Evolutionary conservation across 345 rosid species (phyloP).

Genomic region (Pseudoturritis turrita): DNA sequence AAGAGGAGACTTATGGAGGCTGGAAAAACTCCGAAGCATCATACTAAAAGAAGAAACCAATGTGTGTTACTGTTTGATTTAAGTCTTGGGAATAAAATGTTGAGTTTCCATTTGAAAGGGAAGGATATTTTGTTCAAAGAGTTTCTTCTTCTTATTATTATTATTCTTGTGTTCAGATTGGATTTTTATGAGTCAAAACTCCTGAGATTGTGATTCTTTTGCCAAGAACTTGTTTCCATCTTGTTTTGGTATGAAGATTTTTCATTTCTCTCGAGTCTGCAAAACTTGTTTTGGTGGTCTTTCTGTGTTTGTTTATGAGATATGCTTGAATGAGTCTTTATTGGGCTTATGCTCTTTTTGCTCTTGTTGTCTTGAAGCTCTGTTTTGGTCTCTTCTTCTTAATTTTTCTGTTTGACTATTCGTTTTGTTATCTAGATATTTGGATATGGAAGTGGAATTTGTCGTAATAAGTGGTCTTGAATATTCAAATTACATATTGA

Average conservation of each 20-base stretch:
- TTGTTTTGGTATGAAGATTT: not conserved
- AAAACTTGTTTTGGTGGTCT: not conserved
- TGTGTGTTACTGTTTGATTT: not conserved
- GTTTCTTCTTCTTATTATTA: not conserved
- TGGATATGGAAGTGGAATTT: no score
- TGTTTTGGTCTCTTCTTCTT: no score
- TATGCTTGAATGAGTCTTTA: not conserved
- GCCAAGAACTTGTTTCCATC: not conserved
- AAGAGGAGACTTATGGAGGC: slow-evolving; percentile 53
- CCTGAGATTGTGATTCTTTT: not conserved
- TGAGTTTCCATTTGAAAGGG: not conserved
- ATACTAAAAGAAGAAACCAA: slow-evolving; percentile 17
- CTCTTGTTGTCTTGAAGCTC: no score
- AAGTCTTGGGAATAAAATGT: not conserved
- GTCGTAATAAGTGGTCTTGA: no score
- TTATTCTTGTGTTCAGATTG: not conserved
- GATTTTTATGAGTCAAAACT: slow-evolving; percentile 3
- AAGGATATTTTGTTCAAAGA: not conserved
- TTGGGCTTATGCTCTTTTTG: no score
- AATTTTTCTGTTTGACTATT: no score
- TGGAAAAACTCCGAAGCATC: slow-evolving; percentile 53
- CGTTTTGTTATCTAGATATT: no score
- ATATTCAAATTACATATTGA: no score
- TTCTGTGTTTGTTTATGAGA: not conserved
- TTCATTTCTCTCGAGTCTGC: not conserved